Base-by-base conservation (phyloP, 2,329 filamentous ascomycete genomes). In the Dendrostoma leiphaemia region DNA sequence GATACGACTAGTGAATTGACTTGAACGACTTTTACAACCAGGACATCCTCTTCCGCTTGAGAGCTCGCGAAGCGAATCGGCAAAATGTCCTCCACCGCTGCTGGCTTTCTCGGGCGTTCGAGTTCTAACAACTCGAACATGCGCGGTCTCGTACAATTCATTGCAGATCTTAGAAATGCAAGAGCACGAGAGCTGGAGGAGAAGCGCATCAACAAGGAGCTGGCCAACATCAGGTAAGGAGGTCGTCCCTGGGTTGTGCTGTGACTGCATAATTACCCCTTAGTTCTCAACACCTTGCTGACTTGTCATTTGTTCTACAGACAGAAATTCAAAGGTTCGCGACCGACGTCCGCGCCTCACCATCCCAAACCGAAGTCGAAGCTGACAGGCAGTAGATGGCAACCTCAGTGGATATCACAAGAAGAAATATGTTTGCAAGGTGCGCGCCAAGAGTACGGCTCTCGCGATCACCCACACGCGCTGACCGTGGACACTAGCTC, bases 401-500 rank as follows among this genome's bases (percentile, higher is more conserved):
- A 94, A 82, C 68, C 78, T 99, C 55, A 96, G 88, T 69, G 95
- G 94, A 62, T 99, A 99, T 69, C 91, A 97, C 79, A 97, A 95
- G 80, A 99, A 99, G 83, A 99, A 99, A 89, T 99, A 99, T 70
- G 94, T 99, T 62, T 99, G 94, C 90, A 99, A 99, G 79, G 82
- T 85, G 74, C 52, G 69, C 49, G 6, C n/a, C 28, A 35, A 43
- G 31, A 28, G 57, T 64, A 53, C 15, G 6, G 29, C 49, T 28
- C 9, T 21, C 24, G 23, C 15, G 23, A 51, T 37, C 24, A 3
- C 7, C 10, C 19, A 6, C 43, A 24, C 13, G 17, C 35, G 24
- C 55, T 57, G 49, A 61, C 70, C 54, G 28, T 26, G 8, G n/a
- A n/a, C 35, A 13, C 50, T 61, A 83, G 85, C 84, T 99, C 63